Percentiles rank a stretch among this genome's conserved stretches.
Evolutionary conservation across 2,329 filamentous ascomycete species (phyloP).

Genomic region (Hypocrella siamensis): DNA sequence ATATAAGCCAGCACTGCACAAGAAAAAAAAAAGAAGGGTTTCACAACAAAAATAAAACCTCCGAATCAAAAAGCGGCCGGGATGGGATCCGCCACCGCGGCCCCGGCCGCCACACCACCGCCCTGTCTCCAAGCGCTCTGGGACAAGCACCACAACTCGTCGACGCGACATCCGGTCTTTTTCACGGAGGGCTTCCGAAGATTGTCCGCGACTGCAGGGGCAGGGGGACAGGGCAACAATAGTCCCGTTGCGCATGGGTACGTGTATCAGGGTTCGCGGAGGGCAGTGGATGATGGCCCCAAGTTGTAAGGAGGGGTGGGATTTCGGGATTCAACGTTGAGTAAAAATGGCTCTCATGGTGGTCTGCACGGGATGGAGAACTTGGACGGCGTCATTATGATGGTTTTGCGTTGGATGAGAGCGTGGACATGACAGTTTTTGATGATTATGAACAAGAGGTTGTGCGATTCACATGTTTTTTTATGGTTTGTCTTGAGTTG

Average conservation of each 20-base stretch:
- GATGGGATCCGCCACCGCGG: conserved; percentile 1
- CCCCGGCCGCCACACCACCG: background rate
- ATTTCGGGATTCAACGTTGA: too few relatives aligned
- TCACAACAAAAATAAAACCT: too few relatives aligned
- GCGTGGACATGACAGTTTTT: too few relatives aligned
- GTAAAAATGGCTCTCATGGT: too few relatives aligned
- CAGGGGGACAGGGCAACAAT: conserved; percentile 5
- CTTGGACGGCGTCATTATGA: too few relatives aligned
- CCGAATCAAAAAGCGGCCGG: background rate
- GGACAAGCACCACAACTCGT: conserved; percentile 32
- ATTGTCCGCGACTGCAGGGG: conserved; percentile 24
- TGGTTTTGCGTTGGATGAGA: too few relatives aligned
- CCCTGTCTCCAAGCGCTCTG: conserved; percentile 9
- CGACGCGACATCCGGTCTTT: conserved; percentile 58
- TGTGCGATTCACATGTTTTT: too few relatives aligned
- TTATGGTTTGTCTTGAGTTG: too few relatives aligned
- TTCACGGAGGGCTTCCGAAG: conserved; percentile 50
- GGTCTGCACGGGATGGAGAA: too few relatives aligned
- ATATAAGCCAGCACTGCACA: too few relatives aligned
- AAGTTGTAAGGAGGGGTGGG: conserved; percentile 22
- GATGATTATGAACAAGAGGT: too few relatives aligned
- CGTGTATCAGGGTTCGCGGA: conserved; percentile 33
- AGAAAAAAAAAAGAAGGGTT: too few relatives aligned
- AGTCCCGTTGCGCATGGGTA: conserved; percentile 46
- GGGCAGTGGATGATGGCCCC: conserved; percentile 13